Evolutionary conservation across 441 rosid species (phyloP), one percentile per base, ranked within the genome.

Genomic region (Erodium texanum): DNA sequence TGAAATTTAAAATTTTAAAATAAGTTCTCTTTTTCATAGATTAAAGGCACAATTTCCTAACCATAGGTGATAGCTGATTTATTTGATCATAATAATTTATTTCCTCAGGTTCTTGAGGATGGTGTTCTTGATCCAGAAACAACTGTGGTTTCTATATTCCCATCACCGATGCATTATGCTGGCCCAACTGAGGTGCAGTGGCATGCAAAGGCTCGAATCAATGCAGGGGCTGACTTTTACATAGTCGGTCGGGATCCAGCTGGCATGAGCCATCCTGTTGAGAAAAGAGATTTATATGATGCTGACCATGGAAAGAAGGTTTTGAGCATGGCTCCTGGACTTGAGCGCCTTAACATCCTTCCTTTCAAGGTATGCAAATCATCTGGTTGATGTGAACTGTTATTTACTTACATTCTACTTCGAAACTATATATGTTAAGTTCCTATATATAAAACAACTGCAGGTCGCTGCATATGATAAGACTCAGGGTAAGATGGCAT

Each of bases 171-270:
- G 97, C 97, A 86, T 78, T 93, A 93, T 71, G 96, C 95, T 43
- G 99, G 99, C 71, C 99, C 99, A 16, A 91, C 99, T 0, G 97
- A 93, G 85, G 99, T 93, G 74, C 99, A 93, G 76, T 93, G 99
- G 99, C 97, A 93, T 36, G 99, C 99, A 54, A 91, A 93, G 79
- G 96, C 96, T 70, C 85, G 99, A 74, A 91, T 93, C 71, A 93
- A 91, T 71, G 97, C 99, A 0, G 99, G 99, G 65, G 97, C 99
- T 64, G 87, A 93, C 82, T 93, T 93, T 63, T 93, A 93, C 83
- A 93, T 89, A 62, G 99, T 93, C 14, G 99, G 99, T 72, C 81
- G 99, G 73, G 97, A 93, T 75, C 98, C 97, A 0, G 98, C 98
- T 10, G 97, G 98, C 62, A 93, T 93, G 98, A 79, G 95, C 70